Evolutionary conservation across 202 grass and related monocot genomes (phyloP), one percentile per base, ranked within the genome.

Genomic region (Zizania palustris): DNA sequence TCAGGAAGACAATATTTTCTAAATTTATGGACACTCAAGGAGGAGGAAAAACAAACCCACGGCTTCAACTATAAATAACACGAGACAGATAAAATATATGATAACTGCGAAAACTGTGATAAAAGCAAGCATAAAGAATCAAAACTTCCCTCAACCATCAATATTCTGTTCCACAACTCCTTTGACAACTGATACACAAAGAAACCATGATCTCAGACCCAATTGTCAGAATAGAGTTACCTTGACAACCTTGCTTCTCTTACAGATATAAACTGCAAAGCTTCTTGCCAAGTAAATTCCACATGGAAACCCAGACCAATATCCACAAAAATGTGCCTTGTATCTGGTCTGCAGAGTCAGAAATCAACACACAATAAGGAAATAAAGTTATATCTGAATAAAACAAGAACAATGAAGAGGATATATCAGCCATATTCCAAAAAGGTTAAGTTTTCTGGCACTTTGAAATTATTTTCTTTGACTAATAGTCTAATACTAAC

Each of bases 261-360:
- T 67, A 97, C 89, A 75, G 94, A 94, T 81, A 97, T 92, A 75
- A 97, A 97, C 68, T 85, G 73, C 45, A 94, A 59, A 69, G 91
- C 94, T 87, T 97, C 94, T 53, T 76, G 88, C 87, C 91, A 97
- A 88, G 82, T 93, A 62, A 94, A 94, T 80, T 94, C 94, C 60
- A 97, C 94, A 84, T 92, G 94, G 84, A 97, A 97, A 62, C 91
- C 94, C 59, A 97, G 86, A 73, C 91, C 94, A 49, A 97, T 56
- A 62, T 97, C 91, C 48, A 97, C 86, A 83, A 92, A 97, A 87
- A 97, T 94, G 72, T 80, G 91, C 34, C 85, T 79, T 20, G 91
- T 88, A 45, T 97, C 94, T 9, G 86, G 89, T 45, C 94, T 97
- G 80, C 43, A 40, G 28, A 28, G 28, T 2, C 28, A 28, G 41